Base-by-base conservation (phyloP, 306 rosid species). In the Purshia tridentata region DNA sequence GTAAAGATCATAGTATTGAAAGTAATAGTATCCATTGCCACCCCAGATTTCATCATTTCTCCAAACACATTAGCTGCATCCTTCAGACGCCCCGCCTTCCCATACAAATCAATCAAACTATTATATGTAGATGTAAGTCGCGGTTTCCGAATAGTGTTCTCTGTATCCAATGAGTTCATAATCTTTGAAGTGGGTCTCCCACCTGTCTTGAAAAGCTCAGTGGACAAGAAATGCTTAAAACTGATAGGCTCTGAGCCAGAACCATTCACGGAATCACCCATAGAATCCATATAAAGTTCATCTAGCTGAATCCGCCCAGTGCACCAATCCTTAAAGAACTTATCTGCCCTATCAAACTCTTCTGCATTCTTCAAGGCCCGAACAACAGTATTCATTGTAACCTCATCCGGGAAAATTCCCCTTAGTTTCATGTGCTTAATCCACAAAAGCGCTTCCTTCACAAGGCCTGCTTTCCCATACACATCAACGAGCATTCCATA, bases 161-260 rank as follows among this genome's bases (percentile, higher is more conserved):
- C 91, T 9, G 50, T 16, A 20, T 67, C 78, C 46, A 19, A 37
- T 1, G 82, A 76, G 16, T 14, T 2, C 61, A 20, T 49, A 65
- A 3, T 3, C 61, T 77, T 78, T 35, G 84, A 80, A 50, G 49
- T 72, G 19, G 77, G 79, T 76, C 97, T 88, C 63, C 84, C 84
- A 72, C 97, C 96, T 1, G 82, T 85, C 94, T 83, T 91, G 85
- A 94, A 94, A 44, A 93, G 91, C 87, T 94, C 96, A 39, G 94
- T 91, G 46, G 93, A 89, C 79, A 94, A 83, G 63, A 88, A 91
- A 69, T 94, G 97, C 86, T 86, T 88, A 58, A 89, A 85, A 85
- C 88, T 80, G 76, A 87, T 69, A n/a, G 89, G 84, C 35, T 74
- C 77, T 0, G 84, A 83, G 48, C 75, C 79, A 37, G 77, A 81